A percentile compares a stretch with the other conserved stretches of the same genome.
phyloP scores from a whole-genome alignment of 2,329 filamentous ascomycete species.

The Aureobasidium sp. region DNA sequence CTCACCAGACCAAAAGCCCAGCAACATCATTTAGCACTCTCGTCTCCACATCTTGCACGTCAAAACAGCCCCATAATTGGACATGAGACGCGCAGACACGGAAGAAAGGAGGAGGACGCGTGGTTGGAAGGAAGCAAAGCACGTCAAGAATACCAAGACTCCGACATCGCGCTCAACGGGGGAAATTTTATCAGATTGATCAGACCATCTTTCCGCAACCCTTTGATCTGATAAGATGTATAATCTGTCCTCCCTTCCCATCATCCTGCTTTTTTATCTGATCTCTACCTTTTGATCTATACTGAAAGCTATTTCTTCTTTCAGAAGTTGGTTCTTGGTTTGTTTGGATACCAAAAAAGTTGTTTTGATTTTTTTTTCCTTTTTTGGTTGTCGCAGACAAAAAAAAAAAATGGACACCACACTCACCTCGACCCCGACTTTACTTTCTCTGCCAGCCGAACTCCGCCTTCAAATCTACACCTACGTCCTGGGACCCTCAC shows the following conservation, averaged over 20 bases:
- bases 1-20: too few relatives aligned
- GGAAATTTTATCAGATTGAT: conserved; percentile 14
- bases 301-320: background rate
- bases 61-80: too few relatives aligned
- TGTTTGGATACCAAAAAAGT: background rate
- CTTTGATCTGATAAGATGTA: conserved; percentile 1
- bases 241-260: background rate
- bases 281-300: background rate
- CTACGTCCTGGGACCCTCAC: background rate
- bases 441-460: background rate
- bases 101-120: too few relatives aligned
- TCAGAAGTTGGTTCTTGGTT: background rate
- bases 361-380: background rate
- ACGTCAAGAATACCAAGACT: too few relatives aligned
- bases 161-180: conserved; percentile 1
- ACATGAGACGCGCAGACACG: too few relatives aligned
- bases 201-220: background rate
- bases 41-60: too few relatives aligned
- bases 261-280: background rate
- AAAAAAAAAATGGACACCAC: background rate
- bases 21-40: too few relatives aligned
- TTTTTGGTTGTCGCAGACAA: background rate
- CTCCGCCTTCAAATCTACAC: conserved; percentile 4
- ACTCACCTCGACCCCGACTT: background rate
- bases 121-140: too few relatives aligned